phyloP scores from a whole-genome alignment of 805 yeast species.

The Ogataea thermomethanolica region DNA sequence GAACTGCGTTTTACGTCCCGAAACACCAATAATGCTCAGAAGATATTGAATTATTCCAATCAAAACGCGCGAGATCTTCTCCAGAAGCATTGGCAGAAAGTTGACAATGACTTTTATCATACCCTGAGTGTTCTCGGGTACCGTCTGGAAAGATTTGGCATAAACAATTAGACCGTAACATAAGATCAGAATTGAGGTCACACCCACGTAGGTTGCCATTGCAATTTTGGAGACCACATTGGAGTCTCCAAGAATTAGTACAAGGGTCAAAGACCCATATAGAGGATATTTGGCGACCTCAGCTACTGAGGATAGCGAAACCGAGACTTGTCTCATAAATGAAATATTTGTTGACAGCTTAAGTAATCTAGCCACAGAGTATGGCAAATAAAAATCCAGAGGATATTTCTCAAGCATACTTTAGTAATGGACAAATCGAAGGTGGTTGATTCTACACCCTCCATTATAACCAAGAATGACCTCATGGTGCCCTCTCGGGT shows the following conservation, averaged over 20 bases:
- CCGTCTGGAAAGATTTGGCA: constrained; percentile 17
- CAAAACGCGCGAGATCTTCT: constrained; percentile 18
- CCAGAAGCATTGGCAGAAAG: constrained; percentile 25
- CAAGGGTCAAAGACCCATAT: constrained; percentile 9
- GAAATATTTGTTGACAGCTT: constrained; percentile 7
- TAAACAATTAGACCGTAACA: constrained; percentile 25
- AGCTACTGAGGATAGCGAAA: constrained; percentile 12
- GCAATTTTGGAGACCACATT: constrained; percentile 29
- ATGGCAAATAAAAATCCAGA: constrained; percentile 4
- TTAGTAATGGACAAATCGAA: constrained; percentile 9
- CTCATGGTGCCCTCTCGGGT: constrained; percentile 25
- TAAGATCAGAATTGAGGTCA: constrained; percentile 16
- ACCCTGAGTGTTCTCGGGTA: constrained; percentile 13
- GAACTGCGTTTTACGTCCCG: background rate
- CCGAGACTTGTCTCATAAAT: constrained; percentile 6
- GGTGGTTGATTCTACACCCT: constrained; percentile 20
- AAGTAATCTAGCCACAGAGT: constrained; percentile 1
- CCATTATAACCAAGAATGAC: constrained; percentile 21
- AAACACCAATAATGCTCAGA: constrained; percentile 3
- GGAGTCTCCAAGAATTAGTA: constrained; percentile 20
- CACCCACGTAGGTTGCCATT: constrained; percentile 29
- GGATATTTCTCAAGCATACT: background rate
- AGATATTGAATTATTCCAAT: constrained; percentile 8
- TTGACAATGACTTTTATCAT: constrained; percentile 17
- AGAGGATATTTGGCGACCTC: constrained; percentile 15